A percentile compares a stretch with the other conserved stretches of the same genome.
These are phyloP conservation scores for Corylus avellana DNA, from an alignment of 306 rosid species.

Conservation along the genomic window DNA sequence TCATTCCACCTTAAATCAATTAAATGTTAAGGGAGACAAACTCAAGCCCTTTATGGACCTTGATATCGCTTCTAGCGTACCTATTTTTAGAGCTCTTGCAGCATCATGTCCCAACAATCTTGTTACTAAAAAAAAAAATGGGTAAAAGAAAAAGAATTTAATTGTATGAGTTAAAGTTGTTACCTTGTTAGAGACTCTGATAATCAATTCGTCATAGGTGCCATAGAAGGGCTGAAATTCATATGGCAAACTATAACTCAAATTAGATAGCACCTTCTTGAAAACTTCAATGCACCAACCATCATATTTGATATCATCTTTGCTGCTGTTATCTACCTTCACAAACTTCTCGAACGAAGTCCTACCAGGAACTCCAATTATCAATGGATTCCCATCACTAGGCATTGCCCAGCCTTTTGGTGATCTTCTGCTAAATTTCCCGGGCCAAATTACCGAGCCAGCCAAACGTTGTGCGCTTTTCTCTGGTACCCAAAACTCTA, in stretches of 20 bases:
- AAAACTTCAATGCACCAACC: conserved; percentile 68
- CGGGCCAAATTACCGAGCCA: conserved; percentile 63
- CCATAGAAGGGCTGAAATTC: conserved; percentile 29
- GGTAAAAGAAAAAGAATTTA: too few species aligned
- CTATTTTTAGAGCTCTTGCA: too few species aligned
- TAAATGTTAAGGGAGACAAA: too few species aligned
- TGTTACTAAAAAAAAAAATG: too few species aligned
- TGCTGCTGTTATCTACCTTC: conserved; percentile 35
- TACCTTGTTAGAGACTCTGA: conserved; percentile 61
- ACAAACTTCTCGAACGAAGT: conserved; percentile 59
- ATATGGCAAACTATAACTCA: conserved; percentile 50
- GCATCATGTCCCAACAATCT: too few species aligned
- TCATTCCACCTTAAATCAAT: too few species aligned
- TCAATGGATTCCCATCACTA: conserved; percentile 39
- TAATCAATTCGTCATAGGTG: conserved; percentile 45
- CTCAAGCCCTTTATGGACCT: too few species aligned
- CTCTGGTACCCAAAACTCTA: conserved; percentile 54
- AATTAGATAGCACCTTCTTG: conserved; percentile 6
- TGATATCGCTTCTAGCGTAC: too few species aligned
- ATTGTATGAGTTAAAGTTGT: conserved; percentile 3
- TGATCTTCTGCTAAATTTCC: conserved; percentile 12
- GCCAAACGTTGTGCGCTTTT: conserved; percentile 15
- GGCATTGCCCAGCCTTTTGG: conserved; percentile 78
- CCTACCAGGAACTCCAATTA: conserved; percentile 59
- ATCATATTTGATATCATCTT: not conserved